Evolutionary conservation across 2,329 filamentous ascomycete species (phyloP), one percentile per base, ranked within the genome.

Genomic region (Trichoderma oligosporum): DNA sequence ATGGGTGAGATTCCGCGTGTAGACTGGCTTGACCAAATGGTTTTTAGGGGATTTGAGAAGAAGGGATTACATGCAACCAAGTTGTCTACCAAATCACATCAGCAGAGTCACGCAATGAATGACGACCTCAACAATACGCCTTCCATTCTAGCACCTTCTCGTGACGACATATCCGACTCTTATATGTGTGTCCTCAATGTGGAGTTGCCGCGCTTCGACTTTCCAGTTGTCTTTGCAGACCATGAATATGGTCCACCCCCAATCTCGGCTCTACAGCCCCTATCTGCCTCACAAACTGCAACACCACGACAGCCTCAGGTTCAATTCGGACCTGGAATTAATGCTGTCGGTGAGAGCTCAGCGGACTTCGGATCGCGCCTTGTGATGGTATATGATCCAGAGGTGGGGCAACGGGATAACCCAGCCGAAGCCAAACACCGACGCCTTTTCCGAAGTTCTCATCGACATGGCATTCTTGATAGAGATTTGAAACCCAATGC

Each of bases 401-500:
- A 99, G 71, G 86, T 94, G 46, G 91, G 91, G 0, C 86, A 91
- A 35, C 84, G 83, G 58, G 92, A 96, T 63, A 99, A 99, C 68
- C 94, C 93, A 1, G 92, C 91, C 9, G 94, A 99, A 72, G 90
- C 87, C 68, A 99, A 99, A 71, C 94, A 99, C 72, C 84, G 94
- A 62, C 83, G 92, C 61, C 80, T 99, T 22, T 92, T 97, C 64
- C 86, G 94, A 70, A 96, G 91, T 70, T 90, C 94, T 64, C 84
- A 87, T 66, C 85, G 95, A 27, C 96, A 95, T 63, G 91, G 91
- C n/a, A 90, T 94, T 45, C 78, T 97, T 62, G 95, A 99, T 71
- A 89, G 94, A 63, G 94, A 99, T 69, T 78, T 97, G 61, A 97
- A 96, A 69, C 94, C 94, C 0, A 97, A 99, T 65, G 89, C 94